Evolutionary conservation across 805 yeast genomes (phyloP), one percentile per base, ranked within the genome.

Genomic region (Metschnikowia gruessii): DNA sequence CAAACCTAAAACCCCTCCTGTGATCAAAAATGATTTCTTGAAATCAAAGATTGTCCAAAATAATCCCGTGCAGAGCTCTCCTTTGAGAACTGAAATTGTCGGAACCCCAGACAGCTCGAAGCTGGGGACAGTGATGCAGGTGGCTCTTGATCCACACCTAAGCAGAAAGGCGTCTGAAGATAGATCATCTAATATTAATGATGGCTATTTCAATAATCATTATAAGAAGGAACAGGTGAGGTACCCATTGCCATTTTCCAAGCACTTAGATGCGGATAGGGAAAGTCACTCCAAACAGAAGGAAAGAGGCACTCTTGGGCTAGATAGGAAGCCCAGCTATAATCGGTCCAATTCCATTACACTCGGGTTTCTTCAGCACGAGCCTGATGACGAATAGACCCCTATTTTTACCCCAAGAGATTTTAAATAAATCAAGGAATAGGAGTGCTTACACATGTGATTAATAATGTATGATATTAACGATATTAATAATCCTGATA

Each of bases 201-300:
- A 35, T 8, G 58, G 54, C 21, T 49, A 59, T 35, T 74, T 62
- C 60, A 69, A 67, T 34, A 77, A 76, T 49, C 81, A 77, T 51
- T 76, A 76, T 56, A 66, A 66, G 40, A 75, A 72, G 45, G 72
- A 84, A 59, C 72, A 70, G n/a, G 54, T 60, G 6, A 52, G 57
- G 28, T 56, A 58, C n/a, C 74, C 77, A 15, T 70, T 72, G 48
- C 75, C 75, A 2, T 59, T 62, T 31, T 68, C 76, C 1, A 53
- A 63, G 22, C 77, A 72, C 57, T 56, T 66, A 45, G 72, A 66
- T 30, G 57, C 57, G 22, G 75, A 68, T 45, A 61, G 59, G 30
- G 66, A 64, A 32, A 60, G 63, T 32, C 51, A 48, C 9, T 35
- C 48, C 7, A 64, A 64, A 44, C 56, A 53, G 1, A 38, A 40